A percentile compares a stretch with the other conserved stretches of the same genome.
phyloP scores from a whole-genome alignment of 2,329 filamentous ascomycete species.

The Aschersonia sp. region DNA sequence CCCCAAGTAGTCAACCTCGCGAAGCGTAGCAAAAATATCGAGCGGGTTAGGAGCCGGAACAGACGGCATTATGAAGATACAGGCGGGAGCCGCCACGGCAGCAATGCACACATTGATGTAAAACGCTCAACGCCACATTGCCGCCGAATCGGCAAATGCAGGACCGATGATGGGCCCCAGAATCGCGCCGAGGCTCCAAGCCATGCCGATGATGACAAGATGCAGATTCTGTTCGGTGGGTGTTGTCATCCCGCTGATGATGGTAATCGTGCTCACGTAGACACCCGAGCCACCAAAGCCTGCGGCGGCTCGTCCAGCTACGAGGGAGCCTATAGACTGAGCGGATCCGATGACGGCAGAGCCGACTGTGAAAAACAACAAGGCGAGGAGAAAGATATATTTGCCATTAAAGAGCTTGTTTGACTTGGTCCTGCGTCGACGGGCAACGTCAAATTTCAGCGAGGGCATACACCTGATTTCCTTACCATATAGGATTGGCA shows the following conservation, averaged over 20 bases:
- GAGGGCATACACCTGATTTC: no score
- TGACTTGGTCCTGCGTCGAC: no score
- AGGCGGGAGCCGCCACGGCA: background rate
- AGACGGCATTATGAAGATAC: background rate
- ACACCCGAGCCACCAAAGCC: background rate
- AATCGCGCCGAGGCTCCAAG: conserved; percentile 28
- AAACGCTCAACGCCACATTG: conserved; percentile 24
- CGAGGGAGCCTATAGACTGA: conserved; percentile 9
- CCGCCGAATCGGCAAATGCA: conserved; percentile 12
- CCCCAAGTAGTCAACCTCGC: background rate
- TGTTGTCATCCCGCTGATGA: conserved; percentile 15
- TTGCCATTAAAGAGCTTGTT: no score
- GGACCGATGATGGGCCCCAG: conserved; percentile 18
- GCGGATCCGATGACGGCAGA: conserved; percentile 4
- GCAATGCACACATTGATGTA: conserved; percentile 24
- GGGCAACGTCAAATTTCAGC: no score
- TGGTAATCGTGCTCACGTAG: background rate
- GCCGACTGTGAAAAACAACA: no score
- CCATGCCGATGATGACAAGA: conserved; percentile 18
- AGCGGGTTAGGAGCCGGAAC: no score
- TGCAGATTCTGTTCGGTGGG: conserved; percentile 16
- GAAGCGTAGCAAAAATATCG: background rate
- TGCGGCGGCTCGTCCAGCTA: background rate
- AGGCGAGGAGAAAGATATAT: no score
- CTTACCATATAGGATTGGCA: no score